Evolutionary conservation across 176 grass and related monocot genomes (phyloP).

Genomic region (Calamus simplicifolius): DNA sequence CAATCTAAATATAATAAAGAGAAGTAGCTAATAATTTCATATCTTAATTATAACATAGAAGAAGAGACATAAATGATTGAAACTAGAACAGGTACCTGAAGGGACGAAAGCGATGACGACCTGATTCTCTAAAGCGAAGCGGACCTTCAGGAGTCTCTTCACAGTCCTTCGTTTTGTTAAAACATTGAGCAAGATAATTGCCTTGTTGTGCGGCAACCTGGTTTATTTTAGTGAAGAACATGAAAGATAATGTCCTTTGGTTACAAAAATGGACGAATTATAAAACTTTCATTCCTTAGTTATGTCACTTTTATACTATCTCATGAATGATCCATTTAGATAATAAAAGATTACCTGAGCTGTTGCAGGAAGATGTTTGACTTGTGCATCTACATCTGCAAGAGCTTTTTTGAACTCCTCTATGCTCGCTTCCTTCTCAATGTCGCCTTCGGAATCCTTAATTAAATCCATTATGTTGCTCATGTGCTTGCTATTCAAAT

Average conservation of each 20-base stretch:
- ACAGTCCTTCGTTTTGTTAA: conserved; percentile 78
- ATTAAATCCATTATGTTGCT: conserved; percentile 61
- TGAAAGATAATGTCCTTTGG: too few species aligned
- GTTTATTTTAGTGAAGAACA: not conserved
- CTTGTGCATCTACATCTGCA: conserved; percentile 65
- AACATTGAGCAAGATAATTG: conserved; percentile 69
- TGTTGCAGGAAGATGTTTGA: conserved; percentile 81
- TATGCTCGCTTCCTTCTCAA: conserved; percentile 72
- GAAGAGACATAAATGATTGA: too few species aligned
- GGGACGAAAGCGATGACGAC: conserved; percentile 64
- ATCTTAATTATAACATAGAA: too few species aligned
- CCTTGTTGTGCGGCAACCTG: conserved; percentile 97
- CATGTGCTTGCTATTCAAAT: conserved; percentile 93
- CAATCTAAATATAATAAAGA: too few species aligned
- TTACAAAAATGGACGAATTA: too few species aligned
- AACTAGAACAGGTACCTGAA: conserved; percentile 56
- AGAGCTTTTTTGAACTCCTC: conserved; percentile 93
- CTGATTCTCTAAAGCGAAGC: conserved; percentile 41
- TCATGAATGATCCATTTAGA: too few species aligned
- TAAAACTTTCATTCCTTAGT: too few species aligned
- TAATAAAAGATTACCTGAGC: conserved; percentile 50
- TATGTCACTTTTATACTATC: too few species aligned
- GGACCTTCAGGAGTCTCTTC: conserved; percentile 84
- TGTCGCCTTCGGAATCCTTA: conserved; percentile 50
- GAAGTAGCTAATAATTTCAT: too few species aligned